Evolutionary conservation across 768 basidiomycete species (phyloP).

Genomic region (Tulasnella sp.): DNA sequence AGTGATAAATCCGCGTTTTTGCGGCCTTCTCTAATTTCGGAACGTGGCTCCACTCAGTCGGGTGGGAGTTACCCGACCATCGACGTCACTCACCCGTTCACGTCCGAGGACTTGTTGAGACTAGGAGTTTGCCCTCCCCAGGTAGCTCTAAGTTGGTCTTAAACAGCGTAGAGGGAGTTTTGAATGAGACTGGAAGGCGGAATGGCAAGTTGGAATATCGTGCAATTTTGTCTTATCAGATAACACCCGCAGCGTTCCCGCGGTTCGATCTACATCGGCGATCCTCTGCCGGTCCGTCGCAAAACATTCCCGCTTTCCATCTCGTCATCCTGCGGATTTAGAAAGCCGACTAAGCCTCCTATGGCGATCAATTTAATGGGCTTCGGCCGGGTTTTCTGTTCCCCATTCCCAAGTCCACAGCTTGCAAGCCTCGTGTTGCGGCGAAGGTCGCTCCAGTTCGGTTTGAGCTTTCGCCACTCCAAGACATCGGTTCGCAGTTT

Average conservation of each 20-base stretch:
- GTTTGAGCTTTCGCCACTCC: too few relatives aligned
- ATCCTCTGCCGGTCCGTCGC: too few relatives aligned
- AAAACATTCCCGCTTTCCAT: too few relatives aligned
- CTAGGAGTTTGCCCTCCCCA: not conserved
- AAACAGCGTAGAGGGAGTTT: not conserved
- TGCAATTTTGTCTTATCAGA: not conserved
- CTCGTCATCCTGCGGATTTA: too few relatives aligned
- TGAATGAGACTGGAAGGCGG: not conserved
- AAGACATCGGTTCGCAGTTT: too few relatives aligned
- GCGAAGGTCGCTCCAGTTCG: too few relatives aligned
- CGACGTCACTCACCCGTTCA: not conserved
- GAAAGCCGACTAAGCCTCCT: too few relatives aligned
- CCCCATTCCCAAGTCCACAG: too few relatives aligned
- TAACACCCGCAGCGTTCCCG: not conserved
- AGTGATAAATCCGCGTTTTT: not conserved
- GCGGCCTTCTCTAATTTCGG: not conserved
- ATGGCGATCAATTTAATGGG: too few relatives aligned
- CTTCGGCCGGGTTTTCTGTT: too few relatives aligned
- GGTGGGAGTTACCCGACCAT: not conserved
- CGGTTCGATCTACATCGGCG: not conserved
- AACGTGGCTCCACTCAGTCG: not conserved
- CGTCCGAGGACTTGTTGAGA: not conserved
- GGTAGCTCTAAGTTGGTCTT: not conserved
- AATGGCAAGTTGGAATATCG: not conserved
- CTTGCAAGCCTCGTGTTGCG: too few relatives aligned